These are phyloP conservation scores for Cichorium intybus DNA, from an alignment of 140 eudicot genomes.

Conservation along the genomic window DNA sequence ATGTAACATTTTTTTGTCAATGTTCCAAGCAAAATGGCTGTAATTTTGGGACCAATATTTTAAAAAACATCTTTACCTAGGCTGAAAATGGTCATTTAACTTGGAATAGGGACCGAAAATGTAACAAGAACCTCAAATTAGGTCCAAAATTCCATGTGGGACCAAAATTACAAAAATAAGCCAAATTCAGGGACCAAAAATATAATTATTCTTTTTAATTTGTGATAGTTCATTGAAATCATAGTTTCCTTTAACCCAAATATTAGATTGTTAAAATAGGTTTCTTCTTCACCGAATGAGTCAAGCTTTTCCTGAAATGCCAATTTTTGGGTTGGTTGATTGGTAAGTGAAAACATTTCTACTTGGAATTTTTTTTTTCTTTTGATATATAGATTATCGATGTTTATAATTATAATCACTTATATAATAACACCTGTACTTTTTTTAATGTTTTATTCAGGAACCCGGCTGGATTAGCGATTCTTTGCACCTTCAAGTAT, in stretches of 20 bases:
- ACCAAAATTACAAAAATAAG: not conserved
- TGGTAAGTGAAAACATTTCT: constrained; percentile 38
- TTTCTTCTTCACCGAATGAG: constrained; percentile 85
- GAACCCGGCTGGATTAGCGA: constrained; percentile 98
- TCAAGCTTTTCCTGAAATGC: constrained; percentile 60
- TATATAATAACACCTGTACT: not conserved
- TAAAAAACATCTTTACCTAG: too few relatives aligned
- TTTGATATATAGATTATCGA: constrained; percentile 7
- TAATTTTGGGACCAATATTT: too few relatives aligned
- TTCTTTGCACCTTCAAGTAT: constrained; percentile 86
- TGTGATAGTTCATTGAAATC: not conserved
- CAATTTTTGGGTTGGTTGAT: constrained; percentile 79
- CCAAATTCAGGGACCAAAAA: not conserved
- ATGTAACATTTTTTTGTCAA: too few relatives aligned
- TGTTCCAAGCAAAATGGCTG: too few relatives aligned
- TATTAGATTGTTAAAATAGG: constrained; percentile 40
- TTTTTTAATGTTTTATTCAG: constrained; percentile 22
- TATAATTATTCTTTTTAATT: not conserved
- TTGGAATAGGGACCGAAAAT: not conserved
- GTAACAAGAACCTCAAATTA: not conserved
- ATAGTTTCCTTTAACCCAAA: constrained; percentile 6
- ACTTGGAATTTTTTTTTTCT: not conserved
- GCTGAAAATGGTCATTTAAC: not conserved
- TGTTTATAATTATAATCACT: not conserved
- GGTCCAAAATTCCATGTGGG: not conserved